A percentile compares a stretch with the other conserved stretches of the same genome.
Conservation (phyloP, 1,284 basidiomycete species). For the Inonotus hispidus region DNA sequence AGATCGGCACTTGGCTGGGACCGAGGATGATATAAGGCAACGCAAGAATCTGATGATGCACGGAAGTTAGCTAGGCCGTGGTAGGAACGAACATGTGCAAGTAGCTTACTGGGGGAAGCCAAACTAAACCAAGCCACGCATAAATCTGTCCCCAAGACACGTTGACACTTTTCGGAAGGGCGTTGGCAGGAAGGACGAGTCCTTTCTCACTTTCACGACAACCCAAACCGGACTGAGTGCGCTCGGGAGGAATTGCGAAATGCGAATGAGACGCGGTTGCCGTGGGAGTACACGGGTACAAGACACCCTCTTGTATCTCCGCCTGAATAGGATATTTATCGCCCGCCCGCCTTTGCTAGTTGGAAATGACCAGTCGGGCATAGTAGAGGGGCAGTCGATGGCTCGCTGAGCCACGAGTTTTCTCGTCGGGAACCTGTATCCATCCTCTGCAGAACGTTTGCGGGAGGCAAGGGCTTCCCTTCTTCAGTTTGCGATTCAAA, state of each 20-base stretch:
- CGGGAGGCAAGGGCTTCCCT: slow-evolving; percentile 22
- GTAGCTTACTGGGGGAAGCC: slow-evolving; percentile 52
- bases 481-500: slow-evolving; percentile 45
- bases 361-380: slow-evolving; percentile 65
- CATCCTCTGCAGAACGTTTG: slow-evolving; percentile 21
- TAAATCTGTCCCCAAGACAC: not conserved
- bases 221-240: slow-evolving; percentile 32
- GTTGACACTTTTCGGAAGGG: slow-evolving; percentile 8
- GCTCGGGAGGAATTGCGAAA: slow-evolving; percentile 62
- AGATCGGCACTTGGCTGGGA: slow-evolving; percentile 33
- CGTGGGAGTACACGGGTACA: slow-evolving; percentile 40
- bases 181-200: slow-evolving; percentile 38
- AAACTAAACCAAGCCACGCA: slow-evolving; percentile 52
- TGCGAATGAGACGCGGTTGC: slow-evolving; percentile 51
- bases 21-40: slow-evolving; percentile 53
- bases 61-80: slow-evolving; percentile 9
- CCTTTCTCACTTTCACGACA: slow-evolving; percentile 45
- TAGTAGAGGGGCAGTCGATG: slow-evolving; percentile 47
- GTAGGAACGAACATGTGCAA: slow-evolving; percentile 2
- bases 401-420: slow-evolving; percentile 65
- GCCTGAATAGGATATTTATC: slow-evolving; percentile 35
- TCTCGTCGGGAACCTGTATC: slow-evolving; percentile 35
- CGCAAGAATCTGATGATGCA: slow-evolving; percentile 40
- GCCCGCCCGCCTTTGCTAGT: slow-evolving; percentile 24
- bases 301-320: slow-evolving; percentile 23